Conservation (phyloP, 306 rosid genomes). For the Cucurbita ficifolia region DNA sequence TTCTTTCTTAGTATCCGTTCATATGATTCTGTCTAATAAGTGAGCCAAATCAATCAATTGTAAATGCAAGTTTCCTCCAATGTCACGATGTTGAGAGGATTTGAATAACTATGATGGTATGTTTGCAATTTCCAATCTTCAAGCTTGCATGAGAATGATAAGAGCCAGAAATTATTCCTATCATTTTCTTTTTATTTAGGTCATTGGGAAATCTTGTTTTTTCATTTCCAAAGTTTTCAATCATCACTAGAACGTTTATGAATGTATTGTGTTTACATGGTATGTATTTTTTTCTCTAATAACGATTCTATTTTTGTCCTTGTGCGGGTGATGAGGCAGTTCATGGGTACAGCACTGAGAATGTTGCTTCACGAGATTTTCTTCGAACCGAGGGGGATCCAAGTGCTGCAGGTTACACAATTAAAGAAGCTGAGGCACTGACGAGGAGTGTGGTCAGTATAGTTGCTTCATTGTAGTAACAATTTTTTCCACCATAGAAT, state of each 20-base stretch:
- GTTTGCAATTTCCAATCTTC: background rate
- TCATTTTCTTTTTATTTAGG: background rate
- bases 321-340: conserved; percentile 12
- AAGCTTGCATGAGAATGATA: background rate
- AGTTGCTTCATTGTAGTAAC: background rate
- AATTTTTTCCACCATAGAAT: background rate
- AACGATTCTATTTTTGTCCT: background rate
- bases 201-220: background rate
- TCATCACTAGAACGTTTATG: background rate
- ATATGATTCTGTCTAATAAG: background rate
- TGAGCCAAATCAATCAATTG: too few relatives aligned
- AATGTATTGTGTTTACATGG: background rate
- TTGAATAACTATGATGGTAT: background rate
- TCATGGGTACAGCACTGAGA: conserved; percentile 20
- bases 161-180: background rate
- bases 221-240: background rate
- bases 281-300: background rate
- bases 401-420: conserved; percentile 78
- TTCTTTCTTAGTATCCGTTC: background rate
- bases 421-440: conserved; percentile 75
- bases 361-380: conserved; percentile 57
- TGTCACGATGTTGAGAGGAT: background rate
- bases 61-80: too few relatives aligned
- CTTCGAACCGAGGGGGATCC: conserved; percentile 90
- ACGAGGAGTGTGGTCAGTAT: conserved; percentile 81